These are phyloP conservation scores for Thielaviopsis cerberus DNA, from an alignment of 2,329 filamentous ascomycete species.

Conservation along the genomic window DNA sequence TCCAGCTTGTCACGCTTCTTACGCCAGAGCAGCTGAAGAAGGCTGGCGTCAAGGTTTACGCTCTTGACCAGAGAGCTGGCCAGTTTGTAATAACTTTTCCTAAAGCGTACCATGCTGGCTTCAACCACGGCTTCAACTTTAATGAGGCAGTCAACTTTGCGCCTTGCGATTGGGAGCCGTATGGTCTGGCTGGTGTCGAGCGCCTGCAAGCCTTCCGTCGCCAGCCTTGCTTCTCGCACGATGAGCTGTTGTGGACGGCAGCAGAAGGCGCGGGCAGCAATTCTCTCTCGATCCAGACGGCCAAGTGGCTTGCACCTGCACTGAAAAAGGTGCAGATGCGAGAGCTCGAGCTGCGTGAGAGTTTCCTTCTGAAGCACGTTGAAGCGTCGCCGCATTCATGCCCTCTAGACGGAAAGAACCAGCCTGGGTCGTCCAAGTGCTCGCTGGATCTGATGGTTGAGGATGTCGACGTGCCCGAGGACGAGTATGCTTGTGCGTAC, in stretches of 20 bases:
- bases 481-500: slow-evolving; percentile 78
- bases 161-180: slow-evolving; percentile 85
- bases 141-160: slow-evolving; percentile 99
- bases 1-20: slow-evolving; percentile 89
- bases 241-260: slow-evolving; percentile 82
- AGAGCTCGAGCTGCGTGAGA: slow-evolving; percentile 48
- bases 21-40: slow-evolving; percentile 86
- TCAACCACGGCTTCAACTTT: slow-evolving; percentile 98
- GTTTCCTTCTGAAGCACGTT: slow-evolving; percentile 49
- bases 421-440: slow-evolving; percentile 24
- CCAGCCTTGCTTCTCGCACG: slow-evolving; percentile 92
- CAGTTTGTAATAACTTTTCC: slow-evolving; percentile 95
- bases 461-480: slow-evolving; percentile 63
- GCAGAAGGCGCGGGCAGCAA: slow-evolving; percentile 54
- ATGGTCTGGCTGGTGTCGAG: slow-evolving; percentile 69
- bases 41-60: slow-evolving; percentile 81
- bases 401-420: slow-evolving; percentile 21
- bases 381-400: slow-evolving; percentile 36
- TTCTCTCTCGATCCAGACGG: slow-evolving; percentile 58
- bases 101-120: slow-evolving; percentile 90
- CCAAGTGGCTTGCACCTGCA: slow-evolving; percentile 86
- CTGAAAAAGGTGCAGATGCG: slow-evolving; percentile 59
- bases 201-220: slow-evolving; percentile 71
- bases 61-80: slow-evolving; percentile 85
- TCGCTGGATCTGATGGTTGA: slow-evolving; percentile 44